Evolutionary conservation across 1,284 basidiomycete species (phyloP).

Genomic region (Prillingera fragicola): DNA sequence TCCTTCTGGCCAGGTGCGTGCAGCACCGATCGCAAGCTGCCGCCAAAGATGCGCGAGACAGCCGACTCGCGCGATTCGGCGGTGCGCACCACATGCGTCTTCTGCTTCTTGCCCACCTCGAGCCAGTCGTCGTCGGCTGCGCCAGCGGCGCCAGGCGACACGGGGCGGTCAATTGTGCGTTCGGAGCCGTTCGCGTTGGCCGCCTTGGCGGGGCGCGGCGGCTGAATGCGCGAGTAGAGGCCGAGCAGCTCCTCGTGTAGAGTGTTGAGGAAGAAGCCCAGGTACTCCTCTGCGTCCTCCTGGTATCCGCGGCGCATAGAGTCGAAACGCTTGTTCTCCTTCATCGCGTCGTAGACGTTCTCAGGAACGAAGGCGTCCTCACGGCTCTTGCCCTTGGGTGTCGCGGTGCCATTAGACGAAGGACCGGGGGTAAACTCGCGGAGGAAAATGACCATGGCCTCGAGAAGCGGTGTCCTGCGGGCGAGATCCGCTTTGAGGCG

Average conservation of each 20-base stretch:
- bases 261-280: slow-evolving; percentile 95
- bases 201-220: slow-evolving; percentile 15
- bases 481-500: slow-evolving; percentile 51
- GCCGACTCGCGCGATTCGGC: slow-evolving; percentile 77
- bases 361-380: slow-evolving; percentile 74
- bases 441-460: slow-evolving; percentile 76
- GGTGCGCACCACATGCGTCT: slow-evolving; percentile 71
- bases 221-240: slow-evolving; percentile 51
- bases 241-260: slow-evolving; percentile 85
- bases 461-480: slow-evolving; percentile 67
- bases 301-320: slow-evolving; percentile 91
- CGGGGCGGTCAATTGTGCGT: slow-evolving; percentile 40
- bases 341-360: slow-evolving; percentile 92
- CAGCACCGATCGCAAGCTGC: slow-evolving; percentile 83
- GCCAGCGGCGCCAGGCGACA: slow-evolving; percentile 39
- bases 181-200: slow-evolving; percentile 25
- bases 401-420: slow-evolving; percentile 18
- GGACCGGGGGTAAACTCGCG: slow-evolving; percentile 58
- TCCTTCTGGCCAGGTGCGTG: slow-evolving; percentile 75
- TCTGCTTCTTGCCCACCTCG: slow-evolving; percentile 88
- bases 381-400: slow-evolving; percentile 26
- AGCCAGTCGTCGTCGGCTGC: slow-evolving; percentile 60
- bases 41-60: slow-evolving; percentile 87
- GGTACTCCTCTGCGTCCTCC: slow-evolving; percentile 97
- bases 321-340: slow-evolving; percentile 89